Conservation (phyloP, 805 yeast genomes). For the Teunomyces cretensis region DNA sequence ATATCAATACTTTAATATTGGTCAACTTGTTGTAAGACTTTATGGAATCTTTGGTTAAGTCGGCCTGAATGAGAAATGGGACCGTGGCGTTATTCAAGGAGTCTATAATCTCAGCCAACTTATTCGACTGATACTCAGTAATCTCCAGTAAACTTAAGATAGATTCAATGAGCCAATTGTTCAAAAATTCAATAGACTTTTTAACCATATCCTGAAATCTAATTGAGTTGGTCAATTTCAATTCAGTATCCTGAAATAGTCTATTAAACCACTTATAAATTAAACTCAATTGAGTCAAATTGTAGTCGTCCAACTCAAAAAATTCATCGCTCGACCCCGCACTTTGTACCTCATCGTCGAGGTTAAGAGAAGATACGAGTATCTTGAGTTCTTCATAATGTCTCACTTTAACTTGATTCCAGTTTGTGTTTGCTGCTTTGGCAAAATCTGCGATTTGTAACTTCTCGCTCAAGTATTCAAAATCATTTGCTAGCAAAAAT, state of each 20-base stretch:
- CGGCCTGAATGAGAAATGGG: slow-evolving; percentile 16
- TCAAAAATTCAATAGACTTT: slow-evolving; percentile 27
- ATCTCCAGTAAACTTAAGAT: slow-evolving; percentile 30
- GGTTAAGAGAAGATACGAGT: slow-evolving; percentile 14
- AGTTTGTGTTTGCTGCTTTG: slow-evolving; percentile 15
- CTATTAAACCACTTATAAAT: slow-evolving; percentile 24
- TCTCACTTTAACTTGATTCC: slow-evolving; percentile 19
- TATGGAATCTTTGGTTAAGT: slow-evolving; percentile 17
- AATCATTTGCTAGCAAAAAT: slow-evolving; percentile 37
- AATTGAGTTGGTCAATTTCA: slow-evolving; percentile 24
- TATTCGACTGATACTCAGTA: slow-evolving; percentile 34
- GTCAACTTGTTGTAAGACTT: slow-evolving; percentile 26
- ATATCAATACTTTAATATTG: slow-evolving; percentile 33
- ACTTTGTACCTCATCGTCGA: slow-evolving; percentile 7
- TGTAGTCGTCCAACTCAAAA: slow-evolving; percentile 19
- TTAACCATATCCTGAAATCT: slow-evolving; percentile 27
- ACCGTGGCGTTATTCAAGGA: slow-evolving; percentile 20
- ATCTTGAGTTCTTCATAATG: slow-evolving; percentile 19
- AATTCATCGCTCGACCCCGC: slow-evolving; percentile 6
- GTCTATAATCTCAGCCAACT: slow-evolving; percentile 26
- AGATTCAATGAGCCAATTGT: slow-evolving; percentile 26
- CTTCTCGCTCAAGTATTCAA: slow-evolving; percentile 21
- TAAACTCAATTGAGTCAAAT: slow-evolving; percentile 16
- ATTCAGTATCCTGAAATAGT: slow-evolving; percentile 18
- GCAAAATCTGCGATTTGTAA: slow-evolving; percentile 13